A percentile compares a stretch with the other conserved stretches of the same genome.
These are phyloP conservation scores for Paramecium tetraurelia DNA, from an alignment of 73 alveolate genomes.

Conservation along the genomic window DNA sequence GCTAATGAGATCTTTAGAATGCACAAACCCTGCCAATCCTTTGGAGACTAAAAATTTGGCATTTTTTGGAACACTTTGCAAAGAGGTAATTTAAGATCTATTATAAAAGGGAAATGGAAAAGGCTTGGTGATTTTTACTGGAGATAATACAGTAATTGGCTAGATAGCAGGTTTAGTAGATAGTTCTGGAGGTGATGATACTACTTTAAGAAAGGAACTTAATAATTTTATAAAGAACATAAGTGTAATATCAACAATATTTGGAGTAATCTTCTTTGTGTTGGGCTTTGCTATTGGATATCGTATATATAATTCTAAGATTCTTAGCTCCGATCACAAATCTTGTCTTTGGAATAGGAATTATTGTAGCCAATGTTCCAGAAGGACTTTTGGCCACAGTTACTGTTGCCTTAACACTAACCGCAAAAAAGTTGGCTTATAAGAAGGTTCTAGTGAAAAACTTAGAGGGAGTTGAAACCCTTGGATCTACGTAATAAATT, in stretches of 20 bases:
- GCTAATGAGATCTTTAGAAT: constrained; percentile 61
- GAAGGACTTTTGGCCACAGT: constrained; percentile 85
- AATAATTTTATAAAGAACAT: constrained; percentile 70
- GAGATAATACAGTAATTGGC: constrained; percentile 70
- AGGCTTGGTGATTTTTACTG: constrained; percentile 59
- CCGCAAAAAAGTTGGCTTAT: constrained; percentile 87
- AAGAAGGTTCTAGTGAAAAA: constrained; percentile 75
- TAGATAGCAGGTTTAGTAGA: constrained; percentile 68
- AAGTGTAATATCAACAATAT: constrained; percentile 61
- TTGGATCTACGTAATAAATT: constrained; percentile 69
- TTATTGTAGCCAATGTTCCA: constrained; percentile 75
- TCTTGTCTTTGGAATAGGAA: constrained; percentile 79
- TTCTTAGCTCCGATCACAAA: constrained; percentile 68
- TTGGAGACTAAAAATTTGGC: constrained; percentile 76
- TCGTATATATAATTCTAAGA: constrained; percentile 1
- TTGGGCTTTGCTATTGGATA: constrained; percentile 70
- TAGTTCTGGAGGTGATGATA: constrained; percentile 66
- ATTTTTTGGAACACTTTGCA: constrained; percentile 72
- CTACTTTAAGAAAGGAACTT: constrained; percentile 72
- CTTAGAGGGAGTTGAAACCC: constrained; percentile 78
- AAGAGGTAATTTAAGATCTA: not conserved
- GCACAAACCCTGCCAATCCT: constrained; percentile 57
- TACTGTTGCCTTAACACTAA: constrained; percentile 85
- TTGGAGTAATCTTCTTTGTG: constrained; percentile 71
- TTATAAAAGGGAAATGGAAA: constrained; percentile 52